Evolutionary conservation across 2,329 filamentous ascomycete species (phyloP), one percentile per base, ranked within the genome.

Genomic region (Scedosporium apiospermum): DNA sequence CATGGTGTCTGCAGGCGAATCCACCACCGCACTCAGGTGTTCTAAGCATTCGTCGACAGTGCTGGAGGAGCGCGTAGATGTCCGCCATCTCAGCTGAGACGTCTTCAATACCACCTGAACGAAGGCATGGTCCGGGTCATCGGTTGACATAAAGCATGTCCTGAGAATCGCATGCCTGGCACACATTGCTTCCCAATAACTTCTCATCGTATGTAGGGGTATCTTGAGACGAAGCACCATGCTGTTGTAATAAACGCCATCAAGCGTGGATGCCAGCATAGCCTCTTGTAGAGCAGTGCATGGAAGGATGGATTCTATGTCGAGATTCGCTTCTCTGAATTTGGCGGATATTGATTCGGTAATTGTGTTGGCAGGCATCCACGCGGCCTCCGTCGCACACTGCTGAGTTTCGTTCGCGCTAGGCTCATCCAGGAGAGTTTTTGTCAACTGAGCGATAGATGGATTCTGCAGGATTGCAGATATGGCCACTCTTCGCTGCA

Each of bases 271-370:
- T 2, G 86, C 87, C 0, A 96, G 78, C 91, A 96, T 96, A 0
- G 88, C 89, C 75, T 96, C 89, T 71, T 97, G 93, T 0, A 97
- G 76, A 0, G 92, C 89, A 1, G 91, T 96, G 70, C 93, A 96
- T 0, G 92, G 92, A 4, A 93, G 75, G 7, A 96, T 78, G 1
- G 76, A 78, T 34, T 82, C 73, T 2, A 89, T 76, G 0, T 67
- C 55, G 4, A 72, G 27, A 6, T 34, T 34, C 26, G 26, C 14
- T 14, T 58, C 18, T 1, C 41, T 6, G 14, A 62, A 64, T 10
- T 55, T 23, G 12, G 64, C 4, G 16, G 21, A 27, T n/a, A 61
- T 18, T 14, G 60, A 23, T 18, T 42, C 18, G 3, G 30, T 26
- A 3, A 57, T 61, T 23, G 41, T 18, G 4, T 70, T 0, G 72